Evolutionary conservation across 768 basidiomycete species (phyloP).

Genomic region (Amanita molliuscula): DNA sequence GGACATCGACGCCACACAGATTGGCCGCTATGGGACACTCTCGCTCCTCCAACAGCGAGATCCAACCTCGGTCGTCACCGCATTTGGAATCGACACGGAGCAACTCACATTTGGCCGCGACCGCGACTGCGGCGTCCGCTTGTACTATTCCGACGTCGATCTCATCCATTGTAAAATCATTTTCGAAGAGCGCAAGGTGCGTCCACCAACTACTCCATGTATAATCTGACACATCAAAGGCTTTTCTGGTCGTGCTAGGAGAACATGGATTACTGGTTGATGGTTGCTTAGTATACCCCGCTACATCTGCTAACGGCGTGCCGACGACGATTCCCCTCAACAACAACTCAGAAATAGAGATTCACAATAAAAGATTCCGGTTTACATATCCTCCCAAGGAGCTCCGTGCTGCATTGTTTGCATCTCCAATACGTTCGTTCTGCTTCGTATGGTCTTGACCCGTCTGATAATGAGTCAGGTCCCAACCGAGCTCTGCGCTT

Average conservation of each 20-base stretch:
- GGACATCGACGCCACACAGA: slow-evolving; percentile 18
- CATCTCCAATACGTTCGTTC: slow-evolving; percentile 37
- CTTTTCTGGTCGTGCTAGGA: slow-evolving; percentile 58
- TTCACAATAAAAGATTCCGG: slow-evolving; percentile 59
- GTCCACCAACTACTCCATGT: not conserved
- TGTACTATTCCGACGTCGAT: slow-evolving; percentile 59
- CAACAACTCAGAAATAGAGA: slow-evolving; percentile 58
- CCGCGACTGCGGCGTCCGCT: slow-evolving; percentile 49
- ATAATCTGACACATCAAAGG: slow-evolving; percentile 24
- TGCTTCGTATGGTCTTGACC: slow-evolving; percentile 1
- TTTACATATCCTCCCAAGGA: slow-evolving; percentile 73
- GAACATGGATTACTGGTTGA: slow-evolving; percentile 48
- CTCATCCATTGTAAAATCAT: slow-evolving; percentile 57
- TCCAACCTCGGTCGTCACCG: slow-evolving; percentile 37
- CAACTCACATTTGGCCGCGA: slow-evolving; percentile 63
- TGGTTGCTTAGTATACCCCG: slow-evolving; percentile 50
- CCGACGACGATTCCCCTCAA: slow-evolving; percentile 52
- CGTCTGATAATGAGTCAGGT: slow-evolving; percentile 3
- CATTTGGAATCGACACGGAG: slow-evolving; percentile 64
- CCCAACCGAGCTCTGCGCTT: slow-evolving; percentile 45
- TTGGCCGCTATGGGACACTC: slow-evolving; percentile 60
- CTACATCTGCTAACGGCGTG: slow-evolving; percentile 13
- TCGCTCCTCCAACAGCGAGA: slow-evolving; percentile 48
- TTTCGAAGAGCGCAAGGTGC: slow-evolving; percentile 56
- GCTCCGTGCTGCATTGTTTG: slow-evolving; percentile 39